Conservation (phyloP, 140 eudicot genomes). For the Stevia rebaudiana region DNA sequence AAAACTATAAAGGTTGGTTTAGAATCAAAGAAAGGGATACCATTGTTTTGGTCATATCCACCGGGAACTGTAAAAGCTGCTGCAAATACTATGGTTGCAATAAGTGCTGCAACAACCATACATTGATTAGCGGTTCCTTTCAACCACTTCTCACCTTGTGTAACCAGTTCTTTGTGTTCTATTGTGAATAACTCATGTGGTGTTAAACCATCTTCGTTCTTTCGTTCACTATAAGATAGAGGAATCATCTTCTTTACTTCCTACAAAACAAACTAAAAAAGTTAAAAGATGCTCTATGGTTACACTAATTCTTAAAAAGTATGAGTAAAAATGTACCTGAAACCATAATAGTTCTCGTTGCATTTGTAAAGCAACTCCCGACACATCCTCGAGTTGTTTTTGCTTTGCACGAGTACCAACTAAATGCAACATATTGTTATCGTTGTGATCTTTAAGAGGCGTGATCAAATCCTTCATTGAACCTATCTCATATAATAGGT, state of each 20-base stretch:
- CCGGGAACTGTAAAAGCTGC: slow-evolving; percentile 31
- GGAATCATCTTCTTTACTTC: slow-evolving; percentile 14
- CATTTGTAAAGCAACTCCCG: slow-evolving; percentile 19
- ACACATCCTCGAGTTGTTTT: slow-evolving; percentile 2
- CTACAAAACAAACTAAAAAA: not conserved
- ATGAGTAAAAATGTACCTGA: slow-evolving; percentile 3
- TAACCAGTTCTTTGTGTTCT: slow-evolving; percentile 11
- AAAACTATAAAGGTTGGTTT: slow-evolving; percentile 10
- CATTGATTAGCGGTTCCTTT: slow-evolving; percentile 9
- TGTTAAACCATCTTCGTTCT: not conserved
- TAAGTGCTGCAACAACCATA: slow-evolving; percentile 23
- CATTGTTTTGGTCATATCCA: slow-evolving; percentile 4
- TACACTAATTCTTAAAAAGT: too few species aligned
- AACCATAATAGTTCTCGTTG: slow-evolving; percentile 15
- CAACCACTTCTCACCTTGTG: slow-evolving; percentile 19
- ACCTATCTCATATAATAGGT: slow-evolving; percentile 11
- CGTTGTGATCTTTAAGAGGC: not conserved
- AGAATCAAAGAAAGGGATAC: slow-evolving; percentile 12
- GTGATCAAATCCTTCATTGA: slow-evolving; percentile 1
- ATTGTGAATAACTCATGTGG: slow-evolving; percentile 7
- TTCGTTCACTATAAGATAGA: slow-evolving; percentile 12
- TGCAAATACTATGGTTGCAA: too few species aligned
- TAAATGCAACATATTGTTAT: slow-evolving; percentile 4
- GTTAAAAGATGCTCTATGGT: not conserved
- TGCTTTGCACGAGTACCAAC: not conserved